These are phyloP conservation scores for Aureobasidium sp. DNA, from an alignment of 2,329 filamentous ascomycete genomes.

Conservation along the genomic window DNA sequence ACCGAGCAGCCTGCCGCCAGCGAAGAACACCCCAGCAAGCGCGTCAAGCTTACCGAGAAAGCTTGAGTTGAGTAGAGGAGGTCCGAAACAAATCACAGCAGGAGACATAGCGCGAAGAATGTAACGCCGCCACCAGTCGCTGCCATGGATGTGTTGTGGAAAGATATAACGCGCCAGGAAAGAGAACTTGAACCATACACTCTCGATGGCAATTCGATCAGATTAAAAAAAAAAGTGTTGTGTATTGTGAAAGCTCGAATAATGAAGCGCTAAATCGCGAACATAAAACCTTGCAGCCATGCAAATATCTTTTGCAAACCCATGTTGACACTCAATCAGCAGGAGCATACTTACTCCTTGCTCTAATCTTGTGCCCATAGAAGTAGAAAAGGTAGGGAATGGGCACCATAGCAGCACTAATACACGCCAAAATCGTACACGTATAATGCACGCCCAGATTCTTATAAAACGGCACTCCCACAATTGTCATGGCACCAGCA, in stretches of 20 bases:
- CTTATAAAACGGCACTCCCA: conserved; percentile 31
- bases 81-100: not conserved
- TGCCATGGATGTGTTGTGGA: too few relatives aligned
- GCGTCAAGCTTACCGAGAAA: not conserved
- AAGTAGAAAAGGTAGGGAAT: conserved; percentile 37
- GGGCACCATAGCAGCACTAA: conserved; percentile 26
- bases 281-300: not conserved
- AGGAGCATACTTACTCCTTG: conserved; percentile 21
- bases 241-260: not conserved
- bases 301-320: too few relatives aligned
- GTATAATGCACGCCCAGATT: conserved; percentile 30
- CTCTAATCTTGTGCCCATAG: conserved; percentile 30
- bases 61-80: not conserved
- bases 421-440: conserved; percentile 25
- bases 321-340: not conserved
- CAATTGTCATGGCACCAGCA: conserved; percentile 33
- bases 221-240: not conserved
- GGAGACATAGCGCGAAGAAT: not conserved
- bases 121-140: not conserved
- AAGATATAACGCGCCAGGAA: too few relatives aligned
- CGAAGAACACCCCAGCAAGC: not conserved
- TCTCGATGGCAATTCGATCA: too few relatives aligned
- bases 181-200: too few relatives aligned
- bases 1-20: not conserved
- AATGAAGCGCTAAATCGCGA: not conserved